phyloP scores from a whole-genome alignment of 1,284 basidiomycete species.

The Ustilago nuda region DNA sequence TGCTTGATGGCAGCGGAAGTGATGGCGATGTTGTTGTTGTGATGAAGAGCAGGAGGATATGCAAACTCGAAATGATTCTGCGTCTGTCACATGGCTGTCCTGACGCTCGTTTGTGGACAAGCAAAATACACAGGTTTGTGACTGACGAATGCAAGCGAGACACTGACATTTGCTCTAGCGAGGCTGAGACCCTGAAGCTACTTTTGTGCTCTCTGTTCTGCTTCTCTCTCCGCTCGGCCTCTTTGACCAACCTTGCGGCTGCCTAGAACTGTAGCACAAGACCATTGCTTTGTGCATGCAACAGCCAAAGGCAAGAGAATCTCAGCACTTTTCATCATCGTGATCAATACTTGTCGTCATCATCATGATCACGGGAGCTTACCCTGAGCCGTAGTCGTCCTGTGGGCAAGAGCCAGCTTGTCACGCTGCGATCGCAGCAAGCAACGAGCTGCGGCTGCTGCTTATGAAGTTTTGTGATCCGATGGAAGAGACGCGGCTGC shows the following conservation, averaged over 20 bases:
- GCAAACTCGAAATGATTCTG: background rate
- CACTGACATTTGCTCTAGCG: conserved; percentile 5
- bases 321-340: background rate
- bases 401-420: background rate
- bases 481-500: background rate
- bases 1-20: conserved; percentile 1
- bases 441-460: background rate
- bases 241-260: background rate
- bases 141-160: conserved; percentile 6
- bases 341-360: background rate
- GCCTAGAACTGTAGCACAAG: background rate
- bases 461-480: conserved; percentile 5
- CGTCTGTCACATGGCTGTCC: conserved; percentile 17
- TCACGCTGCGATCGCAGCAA: background rate
- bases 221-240: conserved; percentile 4
- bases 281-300: background rate
- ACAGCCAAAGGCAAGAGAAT: background rate
- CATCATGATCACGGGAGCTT: background rate
- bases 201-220: background rate
- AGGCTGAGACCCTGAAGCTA: conserved; percentile 11
- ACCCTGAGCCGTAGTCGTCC: background rate
- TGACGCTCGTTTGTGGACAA: conserved; percentile 2
- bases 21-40: conserved; percentile 5
- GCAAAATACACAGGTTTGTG: background rate
- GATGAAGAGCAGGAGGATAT: background rate